These are phyloP conservation scores for Alloteropsis semialata DNA, from an alignment of 176 grass and related monocot genomes.

Conservation along the genomic window DNA sequence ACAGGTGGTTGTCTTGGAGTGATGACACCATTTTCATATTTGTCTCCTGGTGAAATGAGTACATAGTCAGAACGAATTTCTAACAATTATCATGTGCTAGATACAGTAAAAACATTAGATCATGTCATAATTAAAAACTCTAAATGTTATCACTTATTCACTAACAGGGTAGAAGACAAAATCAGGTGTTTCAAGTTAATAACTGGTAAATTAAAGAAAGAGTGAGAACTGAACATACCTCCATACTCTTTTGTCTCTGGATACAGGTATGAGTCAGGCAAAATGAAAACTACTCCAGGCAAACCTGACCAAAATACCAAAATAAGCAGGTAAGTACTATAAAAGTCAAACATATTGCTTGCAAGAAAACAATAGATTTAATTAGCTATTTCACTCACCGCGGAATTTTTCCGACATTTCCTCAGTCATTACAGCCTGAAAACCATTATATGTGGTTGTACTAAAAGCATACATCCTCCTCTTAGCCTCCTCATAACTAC, in stretches of 20 bases:
- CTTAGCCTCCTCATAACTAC: constrained; percentile 88
- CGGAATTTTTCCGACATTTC: constrained; percentile 95
- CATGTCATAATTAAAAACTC: no score
- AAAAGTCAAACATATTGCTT: not conserved
- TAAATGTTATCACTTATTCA: not conserved
- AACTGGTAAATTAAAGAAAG: not conserved
- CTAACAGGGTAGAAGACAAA: not conserved
- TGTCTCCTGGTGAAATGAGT: constrained; percentile 61
- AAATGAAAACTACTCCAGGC: constrained; percentile 79
- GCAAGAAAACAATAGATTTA: not conserved
- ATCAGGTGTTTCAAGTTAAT: not conserved
- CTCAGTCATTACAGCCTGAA: constrained; percentile 89
- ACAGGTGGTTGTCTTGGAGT: constrained; percentile 66
- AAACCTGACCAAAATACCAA: constrained; percentile 53
- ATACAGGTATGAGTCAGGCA: constrained; percentile 79
- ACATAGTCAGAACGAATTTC: constrained; percentile 15
- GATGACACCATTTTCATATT: constrained; percentile 81
- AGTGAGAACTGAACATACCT: constrained; percentile 50
- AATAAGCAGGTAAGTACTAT: not conserved
- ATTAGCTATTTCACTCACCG: constrained; percentile 35
- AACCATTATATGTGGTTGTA: constrained; percentile 87
- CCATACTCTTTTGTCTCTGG: constrained; percentile 91
- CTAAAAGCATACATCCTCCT: constrained; percentile 88
- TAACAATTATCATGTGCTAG: not conserved
- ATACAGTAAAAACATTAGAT: not conserved